Evolutionary conservation across 345 rosid genomes (phyloP).

Genomic region (Eucalyptus fibrosa): DNA sequence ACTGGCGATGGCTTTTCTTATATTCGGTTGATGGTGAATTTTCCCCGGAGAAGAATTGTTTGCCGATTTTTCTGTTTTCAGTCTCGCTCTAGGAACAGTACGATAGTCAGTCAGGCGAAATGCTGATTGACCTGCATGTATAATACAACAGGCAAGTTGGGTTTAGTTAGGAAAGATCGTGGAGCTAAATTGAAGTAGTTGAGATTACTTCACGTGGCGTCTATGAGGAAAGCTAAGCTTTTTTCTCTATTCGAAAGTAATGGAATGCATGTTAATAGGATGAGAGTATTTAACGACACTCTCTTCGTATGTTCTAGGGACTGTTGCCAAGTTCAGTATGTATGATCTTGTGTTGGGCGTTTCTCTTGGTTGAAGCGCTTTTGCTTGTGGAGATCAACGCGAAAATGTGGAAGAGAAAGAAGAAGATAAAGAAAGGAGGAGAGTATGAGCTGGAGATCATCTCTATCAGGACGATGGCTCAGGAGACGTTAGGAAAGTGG

Average conservation of each 20-base stretch:
- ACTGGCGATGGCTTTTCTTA: neutral
- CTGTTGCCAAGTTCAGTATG: slow-evolving; percentile 47
- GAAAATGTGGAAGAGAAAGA: slow-evolving; percentile 14
- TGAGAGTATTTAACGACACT: neutral
- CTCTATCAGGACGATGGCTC: slow-evolving; percentile 56
- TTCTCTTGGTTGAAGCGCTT: slow-evolving; percentile 46
- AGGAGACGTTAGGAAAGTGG: slow-evolving; percentile 47
- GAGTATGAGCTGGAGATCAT: slow-evolving; percentile 27
- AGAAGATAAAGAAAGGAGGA: neutral
- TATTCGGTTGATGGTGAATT: neutral
- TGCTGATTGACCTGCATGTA: neutral
- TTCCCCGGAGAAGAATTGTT: neutral
- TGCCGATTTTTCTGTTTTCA: neutral
- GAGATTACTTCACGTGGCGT: neutral
- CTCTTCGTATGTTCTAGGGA: slow-evolving; percentile 15
- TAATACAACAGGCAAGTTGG: neutral
- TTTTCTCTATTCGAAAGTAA: neutral
- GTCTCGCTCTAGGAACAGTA: neutral
- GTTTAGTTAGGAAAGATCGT: neutral
- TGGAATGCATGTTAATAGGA: neutral
- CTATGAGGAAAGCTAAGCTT: neutral
- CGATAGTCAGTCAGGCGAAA: neutral
- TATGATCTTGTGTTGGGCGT: slow-evolving; percentile 40
- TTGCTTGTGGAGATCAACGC: slow-evolving; percentile 47
- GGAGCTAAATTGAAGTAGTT: neutral